Conservation (phyloP, 2,329 filamentous ascomycete genomes). For the Diplocarpon mali region DNA sequence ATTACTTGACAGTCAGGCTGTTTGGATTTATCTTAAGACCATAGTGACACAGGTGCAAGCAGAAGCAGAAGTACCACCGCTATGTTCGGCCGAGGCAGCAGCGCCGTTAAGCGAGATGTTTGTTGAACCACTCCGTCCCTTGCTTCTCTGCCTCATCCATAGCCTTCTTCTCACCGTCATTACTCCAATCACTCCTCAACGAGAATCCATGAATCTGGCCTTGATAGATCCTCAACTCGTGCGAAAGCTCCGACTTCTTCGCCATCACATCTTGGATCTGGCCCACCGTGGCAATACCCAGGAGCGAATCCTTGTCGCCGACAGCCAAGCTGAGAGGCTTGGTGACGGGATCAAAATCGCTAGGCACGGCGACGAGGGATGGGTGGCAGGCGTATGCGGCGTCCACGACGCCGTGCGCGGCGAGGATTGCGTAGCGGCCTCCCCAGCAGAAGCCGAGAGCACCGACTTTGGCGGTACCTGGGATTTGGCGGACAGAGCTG, state of each 20-base stretch:
- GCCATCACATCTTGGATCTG: slow-evolving; percentile 32
- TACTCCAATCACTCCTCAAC: slow-evolving; percentile 32
- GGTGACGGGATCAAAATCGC: slow-evolving; percentile 31
- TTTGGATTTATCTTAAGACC: neutral
- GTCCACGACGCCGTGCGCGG: slow-evolving; percentile 30
- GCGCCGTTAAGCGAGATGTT: slow-evolving; percentile 22
- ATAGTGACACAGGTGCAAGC: neutral
- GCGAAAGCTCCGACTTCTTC: slow-evolving; percentile 29
- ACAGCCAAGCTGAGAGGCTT: slow-evolving; percentile 32
- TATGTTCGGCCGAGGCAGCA: neutral
- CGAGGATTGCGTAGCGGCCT: slow-evolving; percentile 39
- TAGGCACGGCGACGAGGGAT: slow-evolving; percentile 31
- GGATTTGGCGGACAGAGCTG: slow-evolving; percentile 28
- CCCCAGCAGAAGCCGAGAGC: slow-evolving; percentile 50
- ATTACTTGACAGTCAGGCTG: too few relatives aligned
- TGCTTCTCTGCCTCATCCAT: slow-evolving; percentile 35
- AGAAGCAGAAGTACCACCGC: slow-evolving; percentile 19
- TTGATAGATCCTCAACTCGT: slow-evolving; percentile 33
- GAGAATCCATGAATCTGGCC: slow-evolving; percentile 36
- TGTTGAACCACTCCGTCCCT: slow-evolving; percentile 31
- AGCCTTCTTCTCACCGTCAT: slow-evolving; percentile 35
- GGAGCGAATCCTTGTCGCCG: slow-evolving; percentile 32
- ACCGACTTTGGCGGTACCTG: slow-evolving; percentile 35
- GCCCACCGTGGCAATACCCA: slow-evolving; percentile 29
- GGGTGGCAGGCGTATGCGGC: slow-evolving; percentile 33